Evolutionary conservation across 192 early-diverging fungal species (phyloP), one percentile per base, ranked within the genome.

Genomic region (Gaertneriomyces sp.): DNA sequence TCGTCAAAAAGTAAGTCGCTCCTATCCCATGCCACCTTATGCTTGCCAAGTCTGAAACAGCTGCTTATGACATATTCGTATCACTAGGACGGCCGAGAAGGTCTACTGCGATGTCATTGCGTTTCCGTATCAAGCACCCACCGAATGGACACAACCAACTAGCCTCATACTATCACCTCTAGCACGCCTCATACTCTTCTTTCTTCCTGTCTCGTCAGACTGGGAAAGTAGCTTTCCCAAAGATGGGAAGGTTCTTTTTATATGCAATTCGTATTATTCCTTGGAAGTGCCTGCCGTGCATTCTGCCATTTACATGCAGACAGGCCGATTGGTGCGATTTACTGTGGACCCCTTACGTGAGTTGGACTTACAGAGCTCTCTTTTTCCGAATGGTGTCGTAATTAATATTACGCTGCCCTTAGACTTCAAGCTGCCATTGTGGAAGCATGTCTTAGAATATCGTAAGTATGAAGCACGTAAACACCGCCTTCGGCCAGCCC

Each of bases 391-490:
- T 2, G 25, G 45, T 38, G 16, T 60, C 9, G 3, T 2, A 14
- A 60, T 14, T 53, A 10, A 14, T 40, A 42, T 46, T 17, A 17
- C 46, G 44, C 16, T 65, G 9, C 1, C 38, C 11, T 10, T 42
- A 69, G 67, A 71, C 56, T 71, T 71, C 42, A 61, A 57, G 45
- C 47, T 71, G 12, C 69, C 69, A 4, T 17, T 64, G 38, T 75
- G 74, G 74, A 75, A 75, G 47, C 74, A 75, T 43, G 12, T 75
- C 41, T 12, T 75, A 8, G 59, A 75, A 55, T 75, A 73, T 53
- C 61, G 25, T 33, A 33, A 33, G 25, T 33, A 33, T 33, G 1
- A 33, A 33, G 25, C 25, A 33, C 2, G 25, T 33, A 33, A 33
- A 33, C 25, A 2, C 2, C 2, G 25, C 25, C 25, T 0, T 33